These are phyloP conservation scores for Panicum virgatum DNA, from an alignment of 202 grass and related monocot genomes.

Conservation along the genomic window DNA sequence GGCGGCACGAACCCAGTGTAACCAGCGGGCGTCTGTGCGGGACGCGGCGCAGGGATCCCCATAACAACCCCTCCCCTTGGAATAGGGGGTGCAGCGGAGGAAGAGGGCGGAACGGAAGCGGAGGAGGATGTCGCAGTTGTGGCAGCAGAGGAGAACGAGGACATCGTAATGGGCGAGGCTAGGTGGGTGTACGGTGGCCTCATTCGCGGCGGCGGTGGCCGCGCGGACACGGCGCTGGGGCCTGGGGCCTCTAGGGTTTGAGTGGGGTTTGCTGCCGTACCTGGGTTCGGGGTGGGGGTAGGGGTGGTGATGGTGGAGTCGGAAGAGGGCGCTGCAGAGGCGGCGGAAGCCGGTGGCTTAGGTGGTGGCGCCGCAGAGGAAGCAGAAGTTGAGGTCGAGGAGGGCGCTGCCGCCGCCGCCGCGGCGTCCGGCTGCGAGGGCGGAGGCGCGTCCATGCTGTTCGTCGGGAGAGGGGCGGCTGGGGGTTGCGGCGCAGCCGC, in stretches of 20 bases:
- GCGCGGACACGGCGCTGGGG: slow-evolving; percentile 20
- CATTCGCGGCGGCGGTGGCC: slow-evolving; percentile 40
- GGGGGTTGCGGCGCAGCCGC: too few species aligned
- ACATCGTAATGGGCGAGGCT: slow-evolving; percentile 47
- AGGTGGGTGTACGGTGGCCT: slow-evolving; percentile 59
- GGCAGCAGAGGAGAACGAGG: slow-evolving; percentile 43
- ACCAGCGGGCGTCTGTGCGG: slow-evolving; percentile 43
- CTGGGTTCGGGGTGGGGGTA: slow-evolving; percentile 20
- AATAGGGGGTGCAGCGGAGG: slow-evolving; percentile 18
- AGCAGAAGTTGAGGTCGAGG: slow-evolving; percentile 26
- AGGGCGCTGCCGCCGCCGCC: not conserved
- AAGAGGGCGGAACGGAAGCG: slow-evolving; percentile 11
- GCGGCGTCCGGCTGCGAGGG: slow-evolving; percentile 36
- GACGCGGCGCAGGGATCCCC: slow-evolving; percentile 51
- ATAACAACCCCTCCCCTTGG: slow-evolving; percentile 48
- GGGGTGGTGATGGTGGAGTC: slow-evolving; percentile 11
- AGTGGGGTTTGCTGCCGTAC: slow-evolving; percentile 19
- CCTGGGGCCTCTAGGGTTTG: slow-evolving; percentile 44
- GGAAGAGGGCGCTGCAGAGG: slow-evolving; percentile 3
- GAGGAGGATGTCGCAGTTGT: slow-evolving; percentile 29
- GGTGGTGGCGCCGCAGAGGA: slow-evolving; percentile 25
- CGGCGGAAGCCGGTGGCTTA: not conserved
- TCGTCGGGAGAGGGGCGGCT: too few species aligned
- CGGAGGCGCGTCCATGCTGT: slow-evolving; percentile 49
- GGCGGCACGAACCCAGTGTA: slow-evolving; percentile 58